Conservation (phyloP, 805 yeast species). For the Saccharomycopsis fermentans region DNA sequence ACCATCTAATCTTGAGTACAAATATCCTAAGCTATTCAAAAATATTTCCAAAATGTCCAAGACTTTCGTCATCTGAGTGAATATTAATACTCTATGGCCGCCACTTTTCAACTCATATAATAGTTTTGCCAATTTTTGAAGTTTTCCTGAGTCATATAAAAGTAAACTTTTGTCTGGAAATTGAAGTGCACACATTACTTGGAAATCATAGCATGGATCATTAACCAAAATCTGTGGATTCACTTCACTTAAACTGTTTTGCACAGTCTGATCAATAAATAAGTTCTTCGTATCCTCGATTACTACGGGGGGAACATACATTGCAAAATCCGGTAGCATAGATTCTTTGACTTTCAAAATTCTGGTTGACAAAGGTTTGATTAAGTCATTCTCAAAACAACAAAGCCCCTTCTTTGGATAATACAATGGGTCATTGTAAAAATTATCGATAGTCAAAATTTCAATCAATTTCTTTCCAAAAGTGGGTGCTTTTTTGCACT, state of each 20-base stretch:
- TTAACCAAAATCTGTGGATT: slow-evolving; percentile 20
- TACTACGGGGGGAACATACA: slow-evolving; percentile 81
- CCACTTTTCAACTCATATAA: slow-evolving; percentile 68
- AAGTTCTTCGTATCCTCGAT: slow-evolving; percentile 58
- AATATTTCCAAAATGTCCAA: slow-evolving; percentile 89
- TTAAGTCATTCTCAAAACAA: slow-evolving; percentile 25
- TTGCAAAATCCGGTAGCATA: slow-evolving; percentile 62
- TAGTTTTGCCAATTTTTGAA: slow-evolving; percentile 72
- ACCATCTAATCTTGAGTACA: slow-evolving; percentile 93
- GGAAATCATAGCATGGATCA: slow-evolving; percentile 68
- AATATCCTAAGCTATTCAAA: slow-evolving; percentile 85
- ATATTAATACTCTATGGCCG: slow-evolving; percentile 91
- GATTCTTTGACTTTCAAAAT: slow-evolving; percentile 33
- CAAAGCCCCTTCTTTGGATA: slow-evolving; percentile 13
- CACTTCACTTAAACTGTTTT: slow-evolving; percentile 24
- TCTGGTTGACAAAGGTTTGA: slow-evolving; percentile 34
- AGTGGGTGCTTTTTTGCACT: slow-evolving; percentile 57
- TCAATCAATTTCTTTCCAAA: slow-evolving; percentile 52
- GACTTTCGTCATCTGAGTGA: slow-evolving; percentile 97
- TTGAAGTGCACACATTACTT: slow-evolving; percentile 80
- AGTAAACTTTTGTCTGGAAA: slow-evolving; percentile 90
- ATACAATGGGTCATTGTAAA: slow-evolving; percentile 20
- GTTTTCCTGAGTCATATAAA: slow-evolving; percentile 94
- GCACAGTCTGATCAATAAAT: slow-evolving; percentile 32
- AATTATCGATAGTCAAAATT: slow-evolving; percentile 28